Evolutionary conservation across 1,284 basidiomycete species (phyloP).

Genomic region (Trichosporon sp.): DNA sequence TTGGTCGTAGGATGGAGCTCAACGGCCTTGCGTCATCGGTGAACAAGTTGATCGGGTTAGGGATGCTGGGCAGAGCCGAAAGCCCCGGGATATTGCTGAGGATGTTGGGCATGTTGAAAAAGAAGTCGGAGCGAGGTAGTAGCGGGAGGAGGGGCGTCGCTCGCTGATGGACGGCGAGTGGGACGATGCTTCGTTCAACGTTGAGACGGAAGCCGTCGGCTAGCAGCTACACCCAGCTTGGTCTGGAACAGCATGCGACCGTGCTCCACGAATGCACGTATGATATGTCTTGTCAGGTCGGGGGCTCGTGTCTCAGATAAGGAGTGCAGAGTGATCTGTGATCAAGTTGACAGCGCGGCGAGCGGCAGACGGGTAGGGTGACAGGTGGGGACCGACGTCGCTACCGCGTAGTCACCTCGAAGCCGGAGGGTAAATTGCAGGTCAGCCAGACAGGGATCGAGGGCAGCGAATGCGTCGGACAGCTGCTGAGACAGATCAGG

Average conservation of each 20-base stretch:
- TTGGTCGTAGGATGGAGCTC: constrained; percentile 1
- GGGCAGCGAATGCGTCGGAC: background rate
- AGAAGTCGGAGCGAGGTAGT: background rate
- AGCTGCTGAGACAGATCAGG: background rate
- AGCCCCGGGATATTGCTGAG: constrained; percentile 30
- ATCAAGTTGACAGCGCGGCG: background rate
- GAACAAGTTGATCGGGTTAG: constrained; percentile 36
- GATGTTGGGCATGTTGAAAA: constrained; percentile 28
- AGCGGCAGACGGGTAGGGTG: background rate
- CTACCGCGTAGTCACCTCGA: background rate
- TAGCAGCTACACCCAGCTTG: background rate
- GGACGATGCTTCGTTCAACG: background rate
- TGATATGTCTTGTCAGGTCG: background rate
- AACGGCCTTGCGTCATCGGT: constrained; percentile 11
- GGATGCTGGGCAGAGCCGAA: constrained; percentile 23
- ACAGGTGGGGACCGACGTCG: background rate
- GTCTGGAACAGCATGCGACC: constrained; percentile 2
- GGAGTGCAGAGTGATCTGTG: background rate
- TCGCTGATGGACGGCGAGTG: constrained; percentile 1
- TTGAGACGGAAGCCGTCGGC: background rate
- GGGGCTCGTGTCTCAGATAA: background rate
- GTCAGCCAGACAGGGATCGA: background rate
- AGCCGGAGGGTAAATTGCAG: background rate
- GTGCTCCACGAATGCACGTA: background rate
- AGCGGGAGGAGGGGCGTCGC: background rate